These are phyloP conservation scores for Corymbia calophylla DNA, from an alignment of 441 rosid species.

Conservation along the genomic window DNA sequence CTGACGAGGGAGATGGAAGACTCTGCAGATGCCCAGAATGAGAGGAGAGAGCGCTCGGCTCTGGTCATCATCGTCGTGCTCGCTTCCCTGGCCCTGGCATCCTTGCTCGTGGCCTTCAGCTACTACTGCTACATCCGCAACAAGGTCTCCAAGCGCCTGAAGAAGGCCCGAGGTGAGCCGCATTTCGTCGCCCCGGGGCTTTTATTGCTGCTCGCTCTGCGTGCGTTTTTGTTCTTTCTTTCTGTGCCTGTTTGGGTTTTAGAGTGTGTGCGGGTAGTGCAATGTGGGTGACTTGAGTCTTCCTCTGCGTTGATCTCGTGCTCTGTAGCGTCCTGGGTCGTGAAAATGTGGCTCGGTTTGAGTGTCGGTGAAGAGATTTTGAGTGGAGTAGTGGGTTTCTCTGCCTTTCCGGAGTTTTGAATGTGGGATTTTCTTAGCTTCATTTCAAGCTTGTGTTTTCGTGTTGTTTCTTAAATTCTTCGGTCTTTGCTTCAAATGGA, in stretches of 20 bases:
- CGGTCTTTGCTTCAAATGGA: background rate
- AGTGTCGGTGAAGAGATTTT: background rate
- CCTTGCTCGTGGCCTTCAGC: constrained; percentile 75
- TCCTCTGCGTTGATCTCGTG: background rate
- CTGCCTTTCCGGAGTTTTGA: background rate
- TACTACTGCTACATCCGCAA: constrained; percentile 86
- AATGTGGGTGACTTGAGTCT: background rate
- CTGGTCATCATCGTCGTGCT: constrained; percentile 65
- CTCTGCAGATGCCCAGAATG: constrained; percentile 32
- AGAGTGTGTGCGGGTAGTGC: background rate
- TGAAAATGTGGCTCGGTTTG: background rate
- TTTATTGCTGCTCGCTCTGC: background rate
- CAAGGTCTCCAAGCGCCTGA: constrained; percentile 63
- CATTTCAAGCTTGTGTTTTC: background rate
- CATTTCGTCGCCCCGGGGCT: background rate
- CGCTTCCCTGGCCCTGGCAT: constrained; percentile 62
- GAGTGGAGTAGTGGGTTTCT: background rate
- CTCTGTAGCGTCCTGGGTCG: background rate
- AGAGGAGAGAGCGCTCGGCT: constrained; percentile 51
- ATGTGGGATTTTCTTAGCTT: background rate
- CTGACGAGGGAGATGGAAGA: constrained; percentile 1
- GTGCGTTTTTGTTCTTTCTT: background rate
- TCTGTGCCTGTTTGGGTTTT: background rate
- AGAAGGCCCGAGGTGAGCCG: constrained; percentile 29
- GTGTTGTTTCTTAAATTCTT: background rate